Evolutionary conservation across 768 basidiomycete genomes (phyloP), one percentile per base, ranked within the genome.

Genomic region (Termitomyces sp.): DNA sequence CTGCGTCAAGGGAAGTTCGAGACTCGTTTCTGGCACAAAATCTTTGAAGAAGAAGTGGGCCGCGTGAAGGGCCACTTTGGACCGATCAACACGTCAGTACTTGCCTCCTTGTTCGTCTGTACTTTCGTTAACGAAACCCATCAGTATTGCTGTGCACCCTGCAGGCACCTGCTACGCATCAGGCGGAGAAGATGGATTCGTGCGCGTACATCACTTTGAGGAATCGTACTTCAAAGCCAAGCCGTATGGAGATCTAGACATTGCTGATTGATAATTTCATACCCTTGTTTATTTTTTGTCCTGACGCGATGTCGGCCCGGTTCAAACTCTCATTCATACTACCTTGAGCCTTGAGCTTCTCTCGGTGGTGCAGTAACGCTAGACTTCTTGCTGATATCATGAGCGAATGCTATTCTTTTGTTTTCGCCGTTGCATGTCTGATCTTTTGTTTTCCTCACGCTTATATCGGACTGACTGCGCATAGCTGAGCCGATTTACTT

Each of bases 11-110:
- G 96, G 21, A 97, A 98, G 71, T 99, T 99, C 69, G 97, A 98
- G 74, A 92, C 93, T 11, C 81, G 94, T 38, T 98, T 99, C 76
- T 98, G 94, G 93, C 96, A 99, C 77, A 93, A 88, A 62, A 78
- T 96, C 37, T 90, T 96, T 63, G 94, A 96, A 71, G 94, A 97
- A 75, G 96, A 98, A 69, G 88, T 98, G 52, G 94, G 96, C 17
- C 84, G 95, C 11, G 95, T 99, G 42, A 95, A 94, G 69, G 97
- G 97, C 12, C 96, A 98, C 70, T 99, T 98, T 66, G 93, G 93
- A 9, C 93, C 93, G 42, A 86, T 95, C 71, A 95, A 96, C 72
- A 94, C 93, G 94, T 97, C 65, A 62, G 93, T 83, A 21, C 38
- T 22, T 41, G 12, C 35, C 32, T 12, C 41, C 45, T 51, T 44